phyloP scores from a whole-genome alignment of 805 yeast genomes.

The Blastobotrys terrestris region DNA sequence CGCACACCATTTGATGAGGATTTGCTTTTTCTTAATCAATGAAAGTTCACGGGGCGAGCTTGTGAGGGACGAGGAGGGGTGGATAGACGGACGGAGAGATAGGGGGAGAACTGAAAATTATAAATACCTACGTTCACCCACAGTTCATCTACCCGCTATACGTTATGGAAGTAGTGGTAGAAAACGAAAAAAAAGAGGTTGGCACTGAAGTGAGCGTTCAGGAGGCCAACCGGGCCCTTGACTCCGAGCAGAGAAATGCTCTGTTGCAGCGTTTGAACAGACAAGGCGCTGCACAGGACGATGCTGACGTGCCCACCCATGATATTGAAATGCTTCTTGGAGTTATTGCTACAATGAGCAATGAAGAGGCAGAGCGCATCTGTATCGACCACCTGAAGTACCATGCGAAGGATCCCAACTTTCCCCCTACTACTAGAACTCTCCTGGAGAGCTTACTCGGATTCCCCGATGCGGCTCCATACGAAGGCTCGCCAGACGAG shows the following conservation, averaged over 20 bases:
- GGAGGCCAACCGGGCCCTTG: background rate
- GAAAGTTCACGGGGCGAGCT: too few relatives aligned
- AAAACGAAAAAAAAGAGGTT: background rate
- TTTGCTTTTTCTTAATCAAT: background rate
- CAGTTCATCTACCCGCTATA: background rate
- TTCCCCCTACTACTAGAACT: conserved; percentile 33
- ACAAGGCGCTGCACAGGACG: conserved; percentile 9
- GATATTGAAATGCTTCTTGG: conserved; percentile 19
- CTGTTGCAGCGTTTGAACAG: background rate
- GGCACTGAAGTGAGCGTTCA: background rate
- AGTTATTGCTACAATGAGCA: conserved; percentile 23
- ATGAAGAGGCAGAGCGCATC: conserved; percentile 37
- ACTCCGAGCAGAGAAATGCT: background rate
- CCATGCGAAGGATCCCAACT: conserved; percentile 44
- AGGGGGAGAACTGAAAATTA: too few relatives aligned
- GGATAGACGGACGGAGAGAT: too few relatives aligned
- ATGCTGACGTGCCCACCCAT: conserved; percentile 13
- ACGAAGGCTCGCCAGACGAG: conserved; percentile 8
- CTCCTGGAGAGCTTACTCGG: conserved; percentile 14
- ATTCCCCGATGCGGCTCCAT: conserved; percentile 6
- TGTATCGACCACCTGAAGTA: conserved; percentile 37
- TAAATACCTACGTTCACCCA: too few relatives aligned
- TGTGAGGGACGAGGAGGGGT: too few relatives aligned
- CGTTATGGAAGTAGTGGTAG: background rate
- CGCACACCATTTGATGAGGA: background rate